Percentiles rank a stretch among this genome's conserved stretches.
These are phyloP conservation scores for Vanilla planifolia DNA, from an alignment of 106 monocot species.

Conservation along the genomic window DNA sequence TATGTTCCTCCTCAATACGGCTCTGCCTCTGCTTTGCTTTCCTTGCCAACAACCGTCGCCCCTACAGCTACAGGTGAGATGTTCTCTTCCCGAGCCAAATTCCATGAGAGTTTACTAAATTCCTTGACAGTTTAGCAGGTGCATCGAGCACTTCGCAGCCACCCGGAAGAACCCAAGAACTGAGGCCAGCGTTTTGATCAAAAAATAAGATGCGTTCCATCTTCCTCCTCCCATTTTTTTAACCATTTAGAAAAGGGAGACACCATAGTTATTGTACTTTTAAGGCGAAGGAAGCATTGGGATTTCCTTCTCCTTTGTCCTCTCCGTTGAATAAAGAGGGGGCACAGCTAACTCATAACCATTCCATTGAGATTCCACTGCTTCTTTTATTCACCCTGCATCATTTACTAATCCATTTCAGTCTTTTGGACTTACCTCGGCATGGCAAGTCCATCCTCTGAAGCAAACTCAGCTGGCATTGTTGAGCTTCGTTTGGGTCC, in stretches of 20 bases:
- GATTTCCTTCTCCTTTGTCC: not conserved
- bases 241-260: not conserved
- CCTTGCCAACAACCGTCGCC: constrained; percentile 1
- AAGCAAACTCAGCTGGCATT: not conserved
- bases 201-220: not conserved
- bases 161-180: not conserved
- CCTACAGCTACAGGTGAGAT: not conserved
- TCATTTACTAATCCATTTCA: not conserved
- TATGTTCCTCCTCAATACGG: constrained; percentile 38
- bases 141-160: not conserved
- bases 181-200: constrained; percentile 1
- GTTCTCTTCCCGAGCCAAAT: not conserved
- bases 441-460: not conserved
- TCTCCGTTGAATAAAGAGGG: not conserved
- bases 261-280: not conserved
- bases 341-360: constrained; percentile 1
- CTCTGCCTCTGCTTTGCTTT: constrained; percentile 10
- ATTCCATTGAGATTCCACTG: constrained; percentile 9
- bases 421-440: not conserved
- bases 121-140: constrained; percentile 10
- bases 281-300: not conserved
- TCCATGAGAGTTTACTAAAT: not conserved
- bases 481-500: constrained; percentile 3
- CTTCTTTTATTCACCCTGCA: too few species aligned
- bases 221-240: not conserved